These are phyloP conservation scores for Trichophyton simii DNA, from an alignment of 2,329 filamentous ascomycete species.

Conservation along the genomic window DNA sequence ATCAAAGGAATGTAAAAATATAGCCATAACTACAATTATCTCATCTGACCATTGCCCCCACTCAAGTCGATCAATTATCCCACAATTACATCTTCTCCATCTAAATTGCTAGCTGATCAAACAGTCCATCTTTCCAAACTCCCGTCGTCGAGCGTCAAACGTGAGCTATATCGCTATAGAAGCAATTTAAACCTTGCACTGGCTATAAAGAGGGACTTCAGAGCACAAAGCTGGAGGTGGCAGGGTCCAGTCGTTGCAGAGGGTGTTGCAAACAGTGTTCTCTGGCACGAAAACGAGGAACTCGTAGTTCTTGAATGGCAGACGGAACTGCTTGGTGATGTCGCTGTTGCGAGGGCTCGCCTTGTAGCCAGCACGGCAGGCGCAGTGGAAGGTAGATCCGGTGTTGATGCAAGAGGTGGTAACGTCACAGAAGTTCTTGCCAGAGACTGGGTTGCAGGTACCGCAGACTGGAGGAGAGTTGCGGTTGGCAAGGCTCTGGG, in stretches of 20 bases:
- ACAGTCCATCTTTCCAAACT: not conserved
- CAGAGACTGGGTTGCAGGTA: slow-evolving; percentile 30
- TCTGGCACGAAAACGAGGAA: slow-evolving; percentile 30
- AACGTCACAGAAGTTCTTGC: slow-evolving; percentile 30
- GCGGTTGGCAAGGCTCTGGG: slow-evolving; percentile 5
- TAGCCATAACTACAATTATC: not conserved
- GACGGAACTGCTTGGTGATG: slow-evolving; percentile 25
- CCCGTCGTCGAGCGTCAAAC: not conserved
- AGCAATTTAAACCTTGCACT: slow-evolving; percentile 20
- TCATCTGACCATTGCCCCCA: not conserved
- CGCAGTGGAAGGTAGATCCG: slow-evolving; percentile 29
- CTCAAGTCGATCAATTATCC: too few relatives aligned
- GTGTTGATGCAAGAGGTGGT: slow-evolving; percentile 36
- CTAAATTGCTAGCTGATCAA: not conserved
- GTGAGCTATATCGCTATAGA: not conserved
- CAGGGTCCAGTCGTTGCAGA: slow-evolving; percentile 24
- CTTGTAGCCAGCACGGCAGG: slow-evolving; percentile 32
- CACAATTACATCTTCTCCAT: not conserved
- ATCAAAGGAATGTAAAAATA: not conserved
- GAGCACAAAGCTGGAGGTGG: slow-evolving; percentile 23
- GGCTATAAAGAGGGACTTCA: slow-evolving; percentile 23
- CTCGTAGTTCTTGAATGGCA: slow-evolving; percentile 27
- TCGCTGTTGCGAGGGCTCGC: slow-evolving; percentile 22
- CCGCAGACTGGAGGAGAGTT: slow-evolving; percentile 20
- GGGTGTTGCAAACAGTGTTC: slow-evolving; percentile 24